Evolutionary conservation across 768 basidiomycete species (phyloP).

Genomic region (Leccinum sublutescens): DNA sequence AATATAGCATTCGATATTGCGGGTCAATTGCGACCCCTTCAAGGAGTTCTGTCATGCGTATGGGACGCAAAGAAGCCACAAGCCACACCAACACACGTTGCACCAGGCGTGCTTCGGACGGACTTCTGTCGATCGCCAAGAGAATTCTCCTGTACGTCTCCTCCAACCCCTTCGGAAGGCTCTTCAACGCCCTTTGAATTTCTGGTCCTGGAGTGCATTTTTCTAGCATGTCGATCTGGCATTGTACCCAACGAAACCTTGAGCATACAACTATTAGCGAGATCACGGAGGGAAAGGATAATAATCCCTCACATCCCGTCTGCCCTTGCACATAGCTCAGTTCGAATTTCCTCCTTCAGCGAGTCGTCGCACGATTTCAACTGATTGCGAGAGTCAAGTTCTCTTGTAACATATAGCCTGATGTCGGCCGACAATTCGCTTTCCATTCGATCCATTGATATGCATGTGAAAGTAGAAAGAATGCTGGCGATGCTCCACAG

Average conservation of each 20-base stretch:
- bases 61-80: no score
- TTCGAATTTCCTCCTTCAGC: conserved; percentile 11
- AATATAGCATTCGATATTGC: not conserved
- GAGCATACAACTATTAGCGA: not conserved
- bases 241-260: conserved; percentile 20
- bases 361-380: not conserved
- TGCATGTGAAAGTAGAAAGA: conserved; percentile 4
- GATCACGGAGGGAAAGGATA: not conserved
- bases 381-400: conserved; percentile 8
- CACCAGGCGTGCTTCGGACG: no score
- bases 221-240: conserved; percentile 14
- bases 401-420: conserved; percentile 5
- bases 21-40: no score
- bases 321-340: conserved; percentile 4
- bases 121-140: no score
- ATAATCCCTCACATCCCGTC: conserved; percentile 19
- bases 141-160: no score
- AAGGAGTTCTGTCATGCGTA: no score
- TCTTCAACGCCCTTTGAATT: conserved; percentile 5
- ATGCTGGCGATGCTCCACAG: conserved; percentile 1
- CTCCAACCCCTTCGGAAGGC: conserved; percentile 16
- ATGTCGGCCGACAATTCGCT: conserved; percentile 11
- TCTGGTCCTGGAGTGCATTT: not conserved
- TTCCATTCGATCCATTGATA: conserved; percentile 11
- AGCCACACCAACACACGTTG: no score